Evolutionary conservation across 371 early-diverging fungal genomes (phyloP), one percentile per base, ranked within the genome.

Genomic region (Choanephora cucurbitarum): DNA sequence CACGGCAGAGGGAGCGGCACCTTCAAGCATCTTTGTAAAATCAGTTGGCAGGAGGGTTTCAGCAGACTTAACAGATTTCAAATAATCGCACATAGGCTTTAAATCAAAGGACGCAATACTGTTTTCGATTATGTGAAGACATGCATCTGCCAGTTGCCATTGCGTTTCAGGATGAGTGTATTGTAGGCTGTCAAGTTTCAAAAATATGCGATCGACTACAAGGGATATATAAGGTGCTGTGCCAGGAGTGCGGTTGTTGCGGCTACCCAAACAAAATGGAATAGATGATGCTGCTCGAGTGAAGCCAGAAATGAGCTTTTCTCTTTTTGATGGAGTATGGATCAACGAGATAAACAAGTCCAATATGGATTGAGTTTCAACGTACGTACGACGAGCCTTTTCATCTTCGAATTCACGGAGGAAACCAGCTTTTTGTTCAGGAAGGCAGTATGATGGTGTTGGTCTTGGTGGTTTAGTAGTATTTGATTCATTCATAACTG

Each of bases 291-390:
- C 78, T 46, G 64, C 21, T 11, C 45, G 46, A 21, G 57, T 41
- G 32, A 62, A 69, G 7, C 70, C 70, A 59, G 70, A 50, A 40
- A 70, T 37, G 42, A 69, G 48, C 41, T 69, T 53, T 44, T 58
- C 48, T 50, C 52, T 42, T 28, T 69, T 65, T 33, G 70, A 46
- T 58, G 86, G 74, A 5, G 77, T 67, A 48, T 91, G 87, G n/a
- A 89, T 78, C 17, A 96, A 70, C n/a, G 83, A 64, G 6, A 79
- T 75, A 14, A 96, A 57, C 5, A 96, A 79, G 5, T 77, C 66
- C 6, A 93, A 59, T 59, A 94, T 87, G 4, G 94, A 86, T 5
- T 86, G 57, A 6, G 93, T 94, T 70, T 92, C 91, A 1, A 93
- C 88, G 63, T 91, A 96, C 0, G 81, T 79, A 57, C 87, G 84